phyloP scores from a whole-genome alignment of 2,329 filamentous ascomycete genomes.

The Orbilia brochopaga region DNA sequence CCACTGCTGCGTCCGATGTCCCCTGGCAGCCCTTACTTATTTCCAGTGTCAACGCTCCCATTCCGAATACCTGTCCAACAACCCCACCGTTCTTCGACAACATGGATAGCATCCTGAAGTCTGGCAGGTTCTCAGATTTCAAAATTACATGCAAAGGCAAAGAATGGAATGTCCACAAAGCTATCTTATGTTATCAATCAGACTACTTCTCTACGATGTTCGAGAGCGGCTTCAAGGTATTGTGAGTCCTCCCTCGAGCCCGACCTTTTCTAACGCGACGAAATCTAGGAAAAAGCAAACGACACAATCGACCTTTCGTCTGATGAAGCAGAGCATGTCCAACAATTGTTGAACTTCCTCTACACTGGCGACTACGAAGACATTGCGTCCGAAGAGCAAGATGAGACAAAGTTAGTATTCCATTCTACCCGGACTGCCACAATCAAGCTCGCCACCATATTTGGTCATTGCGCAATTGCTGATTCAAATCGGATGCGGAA shows the following conservation, averaged over 20 bases:
- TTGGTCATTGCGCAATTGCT: too few relatives aligned
- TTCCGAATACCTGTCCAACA: too few relatives aligned
- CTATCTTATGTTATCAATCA: neutral
- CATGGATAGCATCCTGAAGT: neutral
- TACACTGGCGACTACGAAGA: constrained; percentile 4
- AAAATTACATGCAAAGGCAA: neutral
- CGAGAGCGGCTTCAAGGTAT: neutral
- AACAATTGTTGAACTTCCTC: constrained; percentile 2
- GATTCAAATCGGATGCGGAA: too few relatives aligned
- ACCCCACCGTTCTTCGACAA: too few relatives aligned
- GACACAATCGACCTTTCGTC: neutral
- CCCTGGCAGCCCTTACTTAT: too few relatives aligned
- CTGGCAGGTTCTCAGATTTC: neutral
- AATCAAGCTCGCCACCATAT: too few relatives aligned
- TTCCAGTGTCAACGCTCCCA: too few relatives aligned
- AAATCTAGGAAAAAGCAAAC: neutral
- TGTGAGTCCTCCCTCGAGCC: too few relatives aligned
- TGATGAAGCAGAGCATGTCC: neutral
- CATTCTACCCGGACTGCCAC: too few relatives aligned
- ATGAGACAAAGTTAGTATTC: neutral
- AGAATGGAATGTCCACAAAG: constrained; percentile 7
- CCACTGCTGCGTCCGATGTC: too few relatives aligned
- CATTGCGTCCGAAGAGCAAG: neutral
- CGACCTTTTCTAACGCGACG: neutral
- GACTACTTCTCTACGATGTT: neutral